These are phyloP conservation scores for Suaeda aralocaspica DNA, from an alignment of 148 eudicot species.

Conservation along the genomic window DNA sequence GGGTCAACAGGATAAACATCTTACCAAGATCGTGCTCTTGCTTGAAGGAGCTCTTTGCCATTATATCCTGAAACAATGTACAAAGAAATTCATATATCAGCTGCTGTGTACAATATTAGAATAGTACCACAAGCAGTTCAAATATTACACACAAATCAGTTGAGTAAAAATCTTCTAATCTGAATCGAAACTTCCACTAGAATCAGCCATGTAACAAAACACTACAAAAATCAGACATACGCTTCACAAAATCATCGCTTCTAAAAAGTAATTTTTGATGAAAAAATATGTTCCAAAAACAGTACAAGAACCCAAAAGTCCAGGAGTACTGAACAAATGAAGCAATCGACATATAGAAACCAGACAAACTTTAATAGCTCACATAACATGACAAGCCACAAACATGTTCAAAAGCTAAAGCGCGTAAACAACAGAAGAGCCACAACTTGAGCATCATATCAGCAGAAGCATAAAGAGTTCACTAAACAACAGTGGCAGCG, in stretches of 20 bases:
- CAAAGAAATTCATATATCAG: background rate
- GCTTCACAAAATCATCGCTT: no score
- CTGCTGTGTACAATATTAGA: background rate
- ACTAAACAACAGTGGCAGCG: no score
- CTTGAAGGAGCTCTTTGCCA: conserved; percentile 84
- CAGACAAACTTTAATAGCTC: no score
- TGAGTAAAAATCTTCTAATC: no score
- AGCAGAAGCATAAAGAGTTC: background rate
- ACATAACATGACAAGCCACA: background rate
- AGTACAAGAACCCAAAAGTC: background rate
- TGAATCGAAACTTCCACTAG: background rate
- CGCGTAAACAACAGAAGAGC: background rate
- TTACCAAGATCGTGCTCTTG: conserved; percentile 76
- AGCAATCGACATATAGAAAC: no score
- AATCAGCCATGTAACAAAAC: background rate
- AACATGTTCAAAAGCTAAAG: background rate
- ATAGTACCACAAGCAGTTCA: no score
- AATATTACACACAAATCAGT: no score
- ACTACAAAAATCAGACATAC: background rate
- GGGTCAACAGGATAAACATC: conserved; percentile 1
- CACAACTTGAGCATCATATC: background rate
- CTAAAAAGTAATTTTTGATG: background rate
- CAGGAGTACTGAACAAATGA: no score
- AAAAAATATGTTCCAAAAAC: background rate
- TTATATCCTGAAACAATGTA: conserved; percentile 32